Evolutionary conservation across 2,329 filamentous ascomycete species (phyloP), one percentile per base, ranked within the genome.

Genomic region (Neofusicoccum sp.): DNA sequence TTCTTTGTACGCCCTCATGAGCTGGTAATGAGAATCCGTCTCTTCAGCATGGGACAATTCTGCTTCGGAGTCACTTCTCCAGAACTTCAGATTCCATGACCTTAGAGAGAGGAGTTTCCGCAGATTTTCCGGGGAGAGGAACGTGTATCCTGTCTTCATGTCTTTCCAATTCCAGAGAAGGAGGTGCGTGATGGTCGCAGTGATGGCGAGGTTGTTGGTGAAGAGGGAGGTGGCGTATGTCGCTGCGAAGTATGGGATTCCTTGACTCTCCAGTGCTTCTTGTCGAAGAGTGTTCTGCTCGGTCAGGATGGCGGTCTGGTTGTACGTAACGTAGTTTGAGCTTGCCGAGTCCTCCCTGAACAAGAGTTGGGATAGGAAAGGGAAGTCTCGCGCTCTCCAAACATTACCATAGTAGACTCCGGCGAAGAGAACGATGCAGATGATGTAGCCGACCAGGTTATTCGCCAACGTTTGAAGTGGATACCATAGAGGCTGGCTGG

Each of bases 141-240:
- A 73, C 2, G 65, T 60, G 64, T 76, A 79, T 2, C 67, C 72
- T 20, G 65, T 62, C 44, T 75, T 76, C 33, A 81, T 65, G 30
- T 78, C 77, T 14, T 72, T n/a, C 33, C 45, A 64, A 30, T 64
- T 64, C 63, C 61, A 63, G 28, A 60, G 36, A 2, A 75, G 63
- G 60, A 82, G 75, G 61, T 82, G 77, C 2, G 75, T 71, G 16
- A 83, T 68, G 0, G 77, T 76, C 2, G 81, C 80, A 3, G 80
- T 81, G 26, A 31, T 63, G 12, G 16, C n/a, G 11, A 40, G 16
- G 28, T 44, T 49, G 9, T 47, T 60, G 1, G 47, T 41, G 28
- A 65, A 24, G 9, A 65, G n/a, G 11, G 64, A 64, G 3, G 40
- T 45, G 12, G 63, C 49, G 28, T 61, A 47, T 53, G 34, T 26